phyloP scores from a whole-genome alignment of 73 alveolate species.

The Breviolum minutum region DNA sequence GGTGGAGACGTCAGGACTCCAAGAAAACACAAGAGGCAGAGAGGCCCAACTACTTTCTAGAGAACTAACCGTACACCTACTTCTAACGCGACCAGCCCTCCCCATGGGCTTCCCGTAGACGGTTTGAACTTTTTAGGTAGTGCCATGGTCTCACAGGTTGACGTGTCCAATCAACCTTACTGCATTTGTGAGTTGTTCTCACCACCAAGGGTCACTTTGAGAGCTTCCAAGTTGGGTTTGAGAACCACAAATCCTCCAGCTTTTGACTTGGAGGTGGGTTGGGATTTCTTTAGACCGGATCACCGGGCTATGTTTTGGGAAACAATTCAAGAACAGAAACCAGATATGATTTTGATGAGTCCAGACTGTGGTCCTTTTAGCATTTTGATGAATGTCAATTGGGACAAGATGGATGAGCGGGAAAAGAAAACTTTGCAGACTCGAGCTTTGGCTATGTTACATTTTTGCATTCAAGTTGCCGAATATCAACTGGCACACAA shows the following conservation, averaged over 20 bases:
- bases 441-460: background rate
- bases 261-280: background rate
- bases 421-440: background rate
- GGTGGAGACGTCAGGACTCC: too few species aligned
- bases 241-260: background rate
- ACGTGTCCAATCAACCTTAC: too few species aligned
- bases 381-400: background rate
- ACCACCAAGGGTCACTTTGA: background rate
- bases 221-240: too few species aligned
- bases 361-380: background rate
- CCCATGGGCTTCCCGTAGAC: too few species aligned
- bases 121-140: too few species aligned
- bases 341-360: background rate
- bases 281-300: background rate
- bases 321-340: background rate
- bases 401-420: background rate
- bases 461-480: conserved; percentile 19
- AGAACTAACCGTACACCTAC: too few species aligned
- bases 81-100: too few species aligned
- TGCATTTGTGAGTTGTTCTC: background rate
- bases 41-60: too few species aligned
- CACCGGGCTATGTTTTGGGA: background rate
- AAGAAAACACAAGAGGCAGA: too few species aligned
- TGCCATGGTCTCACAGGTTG: too few species aligned
- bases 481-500: background rate